Percentiles rank a stretch among this genome's conserved stretches.
Conservation (phyloP, 1,284 basidiomycete genomes). For the Ustilago shanxiensis region DNA sequence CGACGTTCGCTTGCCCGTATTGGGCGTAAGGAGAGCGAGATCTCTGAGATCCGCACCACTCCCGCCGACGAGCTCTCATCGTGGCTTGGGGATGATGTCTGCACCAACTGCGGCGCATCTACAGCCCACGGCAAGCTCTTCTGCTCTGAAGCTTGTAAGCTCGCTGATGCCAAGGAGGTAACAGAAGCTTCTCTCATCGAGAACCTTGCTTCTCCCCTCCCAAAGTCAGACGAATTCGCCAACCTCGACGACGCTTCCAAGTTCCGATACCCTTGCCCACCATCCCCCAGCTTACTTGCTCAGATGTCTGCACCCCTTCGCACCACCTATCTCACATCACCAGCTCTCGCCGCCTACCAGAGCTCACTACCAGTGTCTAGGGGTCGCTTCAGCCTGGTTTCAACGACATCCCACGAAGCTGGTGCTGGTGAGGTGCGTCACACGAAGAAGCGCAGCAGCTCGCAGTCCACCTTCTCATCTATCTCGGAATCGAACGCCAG, state of each 20-base stretch:
- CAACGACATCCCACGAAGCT: constrained; percentile 22
- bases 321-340: constrained; percentile 54
- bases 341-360: constrained; percentile 58
- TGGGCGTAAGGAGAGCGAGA: constrained; percentile 44
- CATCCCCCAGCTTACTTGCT: constrained; percentile 58
- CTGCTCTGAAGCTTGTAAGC: constrained; percentile 59
- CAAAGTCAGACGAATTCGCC: constrained; percentile 24
- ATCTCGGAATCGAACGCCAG: constrained; percentile 56
- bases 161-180: constrained; percentile 47
- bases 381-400: constrained; percentile 38
- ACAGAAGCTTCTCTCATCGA: constrained; percentile 34
- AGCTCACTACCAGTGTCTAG: constrained; percentile 47
- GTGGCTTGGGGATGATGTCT: constrained; percentile 61
- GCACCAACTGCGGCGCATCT: constrained; percentile 57
- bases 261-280: constrained; percentile 63
- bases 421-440: constrained; percentile 14
- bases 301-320: constrained; percentile 53
- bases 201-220: constrained; percentile 31
- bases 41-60: constrained; percentile 49
- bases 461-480: constrained; percentile 63
- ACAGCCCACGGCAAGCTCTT: constrained; percentile 54
- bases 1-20: constrained; percentile 48
- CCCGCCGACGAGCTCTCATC: constrained; percentile 59
- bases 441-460: constrained; percentile 57
- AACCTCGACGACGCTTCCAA: constrained; percentile 30